Conservation (phyloP, 31 red algal species). For the Asparagopsis taxiformis region DNA sequence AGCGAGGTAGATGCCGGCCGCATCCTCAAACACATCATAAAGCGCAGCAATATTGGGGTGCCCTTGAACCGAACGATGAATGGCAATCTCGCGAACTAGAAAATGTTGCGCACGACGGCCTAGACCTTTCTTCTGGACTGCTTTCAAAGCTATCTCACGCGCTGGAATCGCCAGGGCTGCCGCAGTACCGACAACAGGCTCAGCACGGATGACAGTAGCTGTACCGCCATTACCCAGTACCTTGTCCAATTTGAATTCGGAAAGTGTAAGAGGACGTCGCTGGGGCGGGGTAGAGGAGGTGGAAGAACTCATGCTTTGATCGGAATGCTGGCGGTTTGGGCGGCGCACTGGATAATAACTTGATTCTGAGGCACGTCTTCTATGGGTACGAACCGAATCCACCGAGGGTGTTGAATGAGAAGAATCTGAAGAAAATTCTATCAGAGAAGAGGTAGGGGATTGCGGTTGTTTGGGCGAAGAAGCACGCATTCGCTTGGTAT, state of each 20-base stretch:
- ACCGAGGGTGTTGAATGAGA: too few relatives aligned
- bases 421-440: too few relatives aligned
- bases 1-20: constrained; percentile 46
- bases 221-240: constrained; percentile 53
- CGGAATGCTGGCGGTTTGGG: too few relatives aligned
- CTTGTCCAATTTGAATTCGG: constrained; percentile 35
- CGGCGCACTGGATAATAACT: too few relatives aligned
- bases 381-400: too few relatives aligned
- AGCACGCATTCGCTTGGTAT: too few relatives aligned
- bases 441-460: too few relatives aligned
- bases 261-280: constrained; percentile 11
- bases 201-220: constrained; percentile 53
- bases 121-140: constrained; percentile 36
- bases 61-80: constrained; percentile 14
- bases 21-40: constrained; percentile 50
- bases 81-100: constrained; percentile 45
- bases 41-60: constrained; percentile 42
- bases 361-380: too few relatives aligned
- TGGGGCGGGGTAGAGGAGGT: neutral
- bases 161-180: constrained; percentile 19
- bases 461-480: too few relatives aligned
- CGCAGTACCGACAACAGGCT: constrained; percentile 7
- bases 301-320: too few relatives aligned
- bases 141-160: constrained; percentile 44
- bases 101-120: constrained; percentile 45